Base-by-base conservation (phyloP, 2,329 filamentous ascomycete species). In the Fusarium nurragi region DNA sequence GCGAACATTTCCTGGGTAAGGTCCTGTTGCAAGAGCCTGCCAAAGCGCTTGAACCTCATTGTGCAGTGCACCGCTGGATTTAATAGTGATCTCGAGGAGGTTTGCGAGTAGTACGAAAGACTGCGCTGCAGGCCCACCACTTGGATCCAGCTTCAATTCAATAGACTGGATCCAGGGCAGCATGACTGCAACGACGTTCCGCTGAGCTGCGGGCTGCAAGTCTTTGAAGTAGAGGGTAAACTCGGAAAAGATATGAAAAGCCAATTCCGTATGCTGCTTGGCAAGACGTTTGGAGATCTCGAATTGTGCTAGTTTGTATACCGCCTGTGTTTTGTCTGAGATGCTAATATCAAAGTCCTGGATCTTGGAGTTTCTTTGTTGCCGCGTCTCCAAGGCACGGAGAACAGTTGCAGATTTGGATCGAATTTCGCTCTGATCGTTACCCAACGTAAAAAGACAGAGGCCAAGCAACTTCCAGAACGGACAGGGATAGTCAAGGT, bases 301-400 rank as follows among this genome's bases (percentile, higher is more conserved):
- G 67, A 97, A 98, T 74, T 99, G 95, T 0, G 96, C 95, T 40
- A 96, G 83, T 78, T 99, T 99, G 79, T 98, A 99, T 4, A 99
- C 94, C 0, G 94, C 94, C 67, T 97, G 97, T 0, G 96, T 99
- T 78, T 97, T 98, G 78, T 99, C 96, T 0, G 94, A 96, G 56
- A 99, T 95, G 75, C 94, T 97, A 71, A 99, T 98, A 72, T 99
- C 95, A 58, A 97, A 96, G 75, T 99, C 95, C 74, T 97, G 93
- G 8, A 99, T 88, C 73, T 96, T 96, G 2, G 94, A 97, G 65
- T 88, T 95, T 67, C 91, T 82, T 4, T 79, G 78, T 66, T 95
- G 91, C 22, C 92, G 87, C 67, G 93, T 88, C 76, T 98, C 95
- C 2, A 98, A 81, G 0, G 88, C 88, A 37, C 93, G 87, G 13